A percentile compares a stretch with the other conserved stretches of the same genome.
These are phyloP conservation scores for Dryas integrifolia DNA, from an alignment of 331 rosid species.

Conservation along the genomic window DNA sequence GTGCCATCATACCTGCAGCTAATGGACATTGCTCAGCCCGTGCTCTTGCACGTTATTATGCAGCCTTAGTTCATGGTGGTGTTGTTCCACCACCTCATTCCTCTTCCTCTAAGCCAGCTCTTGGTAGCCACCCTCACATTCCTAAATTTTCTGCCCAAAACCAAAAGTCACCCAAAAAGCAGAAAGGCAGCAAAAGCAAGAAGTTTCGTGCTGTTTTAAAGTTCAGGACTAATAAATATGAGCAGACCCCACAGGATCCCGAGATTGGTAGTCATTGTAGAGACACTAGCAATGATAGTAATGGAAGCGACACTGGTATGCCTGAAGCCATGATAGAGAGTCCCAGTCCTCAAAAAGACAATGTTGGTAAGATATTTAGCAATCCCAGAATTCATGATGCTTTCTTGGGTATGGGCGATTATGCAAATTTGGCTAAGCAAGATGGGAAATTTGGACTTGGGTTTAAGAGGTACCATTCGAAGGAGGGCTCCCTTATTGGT, in stretches of 20 bases:
- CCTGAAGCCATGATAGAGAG: not conserved
- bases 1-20: conserved; percentile 90
- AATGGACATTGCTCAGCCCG: conserved; percentile 95
- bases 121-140: conserved; percentile 83
- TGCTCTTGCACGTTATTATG: conserved; percentile 94
- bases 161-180: conserved; percentile 33
- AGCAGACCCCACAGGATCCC: conserved; percentile 19
- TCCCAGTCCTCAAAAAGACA: conserved; percentile 23
- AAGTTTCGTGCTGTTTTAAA: conserved; percentile 28
- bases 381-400: conserved; percentile 75
- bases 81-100: conserved; percentile 77
- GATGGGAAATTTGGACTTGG: conserved; percentile 71
- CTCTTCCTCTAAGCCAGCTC: conserved; percentile 60
- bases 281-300: conserved; percentile 22
- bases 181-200: conserved; percentile 33
- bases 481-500: conserved; percentile 57
- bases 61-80: conserved; percentile 82
- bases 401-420: conserved; percentile 68
- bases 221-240: conserved; percentile 11
- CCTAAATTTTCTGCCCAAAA: conserved; percentile 57
- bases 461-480: conserved; percentile 55
- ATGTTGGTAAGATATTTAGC: conserved; percentile 38
- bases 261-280: conserved; percentile 12
- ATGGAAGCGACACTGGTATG: conserved; percentile 17
- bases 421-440: conserved; percentile 48